Percentiles rank a stretch among this genome's conserved stretches.
These are phyloP conservation scores for Aspergillus ustus DNA, from an alignment of 2,329 filamentous ascomycete genomes.

Conservation along the genomic window DNA sequence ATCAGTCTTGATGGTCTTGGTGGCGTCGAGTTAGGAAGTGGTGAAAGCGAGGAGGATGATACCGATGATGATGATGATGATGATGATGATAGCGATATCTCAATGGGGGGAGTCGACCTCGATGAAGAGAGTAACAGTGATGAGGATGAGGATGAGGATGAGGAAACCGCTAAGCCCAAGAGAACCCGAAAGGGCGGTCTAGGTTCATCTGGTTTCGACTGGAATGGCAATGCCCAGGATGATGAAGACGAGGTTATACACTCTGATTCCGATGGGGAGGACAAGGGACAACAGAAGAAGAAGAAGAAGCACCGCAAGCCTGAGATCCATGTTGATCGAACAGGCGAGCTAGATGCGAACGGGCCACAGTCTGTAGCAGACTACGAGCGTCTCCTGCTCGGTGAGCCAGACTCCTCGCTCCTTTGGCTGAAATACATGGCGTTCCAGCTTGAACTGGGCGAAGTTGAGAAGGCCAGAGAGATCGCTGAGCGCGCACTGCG, in stretches of 20 bases:
- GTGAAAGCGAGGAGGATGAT: conserved; percentile 40
- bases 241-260: conserved; percentile 48
- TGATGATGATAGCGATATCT: conserved; percentile 37
- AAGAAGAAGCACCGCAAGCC: conserved; percentile 77
- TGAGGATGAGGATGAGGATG: conserved; percentile 49
- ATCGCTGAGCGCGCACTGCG: conserved; percentile 88
- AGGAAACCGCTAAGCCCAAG: conserved; percentile 44
- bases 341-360: conserved; percentile 85
- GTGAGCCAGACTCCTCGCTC: conserved; percentile 88
- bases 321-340: conserved; percentile 83
- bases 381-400: conserved; percentile 89
- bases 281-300: conserved; percentile 60
- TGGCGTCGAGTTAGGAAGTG: conserved; percentile 40
- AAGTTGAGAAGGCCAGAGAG: conserved; percentile 83
- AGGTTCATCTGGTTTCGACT: conserved; percentile 80
- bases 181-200: conserved; percentile 59
- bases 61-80: conserved; percentile 22
- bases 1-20: conserved; percentile 37
- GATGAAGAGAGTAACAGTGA: conserved; percentile 51
- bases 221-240: conserved; percentile 72
- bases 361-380: conserved; percentile 90
- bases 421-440: conserved; percentile 99
- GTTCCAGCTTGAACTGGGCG: conserved; percentile 92
- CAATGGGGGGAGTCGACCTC: conserved; percentile 52
- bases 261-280: conserved; percentile 57